Conservation (phyloP, 2,329 filamentous ascomycete genomes). For the Tetracladium maxilliforme region DNA sequence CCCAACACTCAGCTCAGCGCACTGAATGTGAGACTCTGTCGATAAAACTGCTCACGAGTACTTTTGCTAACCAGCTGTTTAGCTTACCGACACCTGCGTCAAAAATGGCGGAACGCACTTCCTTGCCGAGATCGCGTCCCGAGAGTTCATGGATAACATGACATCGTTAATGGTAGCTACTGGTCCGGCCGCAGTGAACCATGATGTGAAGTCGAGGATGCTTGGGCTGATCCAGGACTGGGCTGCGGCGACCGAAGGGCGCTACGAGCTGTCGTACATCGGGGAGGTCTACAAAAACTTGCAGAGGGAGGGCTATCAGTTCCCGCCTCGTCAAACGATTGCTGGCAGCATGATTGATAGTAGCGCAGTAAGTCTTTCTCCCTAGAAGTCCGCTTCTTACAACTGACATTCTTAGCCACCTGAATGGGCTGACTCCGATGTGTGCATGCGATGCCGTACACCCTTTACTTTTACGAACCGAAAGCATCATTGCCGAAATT, state of each 20-base stretch:
- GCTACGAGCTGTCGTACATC: constrained; percentile 73
- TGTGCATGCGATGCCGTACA: constrained; percentile 95
- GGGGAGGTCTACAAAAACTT: constrained; percentile 73
- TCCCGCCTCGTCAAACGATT: constrained; percentile 75
- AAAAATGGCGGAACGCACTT: constrained; percentile 98
- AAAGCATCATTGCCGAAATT: constrained; percentile 97
- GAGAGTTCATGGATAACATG: constrained; percentile 97
- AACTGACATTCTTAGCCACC: constrained; percentile 50
- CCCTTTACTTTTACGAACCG: constrained; percentile 95
- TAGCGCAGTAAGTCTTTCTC: constrained; percentile 55
- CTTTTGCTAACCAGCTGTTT: constrained; percentile 13
- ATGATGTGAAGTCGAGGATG: constrained; percentile 79
- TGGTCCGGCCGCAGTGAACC: constrained; percentile 59
- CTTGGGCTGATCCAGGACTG: constrained; percentile 87
- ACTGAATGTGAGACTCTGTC: constrained; percentile 53
- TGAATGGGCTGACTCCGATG: constrained; percentile 95
- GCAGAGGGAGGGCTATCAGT: constrained; percentile 74
- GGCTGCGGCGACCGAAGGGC: constrained; percentile 78
- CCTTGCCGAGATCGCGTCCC: constrained; percentile 83
- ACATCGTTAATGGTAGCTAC: constrained; percentile 77
- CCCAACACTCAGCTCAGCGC: constrained; percentile 92
- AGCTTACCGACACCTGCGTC: constrained; percentile 94
- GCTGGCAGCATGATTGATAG: constrained; percentile 98
- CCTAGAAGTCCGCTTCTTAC: constrained; percentile 1
- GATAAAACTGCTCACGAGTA: constrained; percentile 1